Evolutionary conservation across 768 basidiomycete species (phyloP), one percentile per base, ranked within the genome.

Genomic region (Phallus indusiatus): DNA sequence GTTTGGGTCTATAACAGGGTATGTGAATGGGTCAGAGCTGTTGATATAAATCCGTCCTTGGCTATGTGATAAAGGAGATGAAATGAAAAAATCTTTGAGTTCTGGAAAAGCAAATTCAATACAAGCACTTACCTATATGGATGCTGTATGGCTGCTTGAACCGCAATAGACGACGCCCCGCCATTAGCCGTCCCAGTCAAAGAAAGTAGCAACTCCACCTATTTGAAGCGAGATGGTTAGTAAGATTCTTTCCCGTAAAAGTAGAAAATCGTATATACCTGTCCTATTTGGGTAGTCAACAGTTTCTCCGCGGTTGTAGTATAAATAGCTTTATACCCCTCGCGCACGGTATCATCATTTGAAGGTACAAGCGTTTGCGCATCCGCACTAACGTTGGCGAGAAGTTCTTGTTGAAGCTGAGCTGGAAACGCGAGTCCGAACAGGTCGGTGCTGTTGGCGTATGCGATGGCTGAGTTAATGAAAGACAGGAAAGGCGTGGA

Each of bases 71-170:
- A n/a, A 51, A 59, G n/a, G n/a, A n/a, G n/a, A 52, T 20, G 55
- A 28, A 37, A 28, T 46, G 14, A 24, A 24, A 50, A 58, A 22
- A 56, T 55, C 35, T 60, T 55, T 42, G 12, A n/a, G 12, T 42
- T 42, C 8, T 54, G 51, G 49, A 55, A 24, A 59, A 54, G n/a
- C n/a, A 55, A 22, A 47, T 42, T 59, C 62, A 7, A 7, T 28
- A 28, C 7, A 28, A 28, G 28, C 7, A 28, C 28, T 7, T 50
- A 76, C 72, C 80, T 84, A 66, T 81, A 74, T 1, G 84, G 82
- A 64, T 82, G 82, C 67, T 87, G 86, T 12, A 86, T 67, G 0
- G 82, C 86, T 6, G 81, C 80, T 65, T 88, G 86, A 55, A 89
- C 75, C 5, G 75, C 74, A 51, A 86, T 71, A 22, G 69, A 71